Percentiles rank a stretch among this genome's conserved stretches.
Conservation (phyloP, 2,329 filamentous ascomycete genomes). For the Pseudohalonectria lignicola region DNA sequence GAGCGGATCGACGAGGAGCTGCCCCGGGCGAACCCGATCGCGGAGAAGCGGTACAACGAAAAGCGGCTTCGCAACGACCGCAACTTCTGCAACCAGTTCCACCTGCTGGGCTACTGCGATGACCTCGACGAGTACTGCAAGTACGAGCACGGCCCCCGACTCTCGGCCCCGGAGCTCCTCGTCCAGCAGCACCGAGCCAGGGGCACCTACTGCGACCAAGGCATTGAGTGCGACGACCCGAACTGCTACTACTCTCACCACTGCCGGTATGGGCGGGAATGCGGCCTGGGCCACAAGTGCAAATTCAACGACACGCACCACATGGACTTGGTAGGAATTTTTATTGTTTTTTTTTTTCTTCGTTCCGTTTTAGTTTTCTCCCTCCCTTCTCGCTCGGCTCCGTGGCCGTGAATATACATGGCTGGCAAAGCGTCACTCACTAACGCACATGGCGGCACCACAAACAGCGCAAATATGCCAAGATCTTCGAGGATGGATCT, state of each 20-base stretch:
- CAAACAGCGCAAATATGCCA: background rate
- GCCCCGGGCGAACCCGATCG: conserved; percentile 9
- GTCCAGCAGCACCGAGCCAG: conserved; percentile 11
- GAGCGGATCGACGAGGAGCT: conserved; percentile 20
- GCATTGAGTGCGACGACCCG: conserved; percentile 8
- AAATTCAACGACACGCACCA: conserved; percentile 11
- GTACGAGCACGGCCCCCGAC: conserved; percentile 10
- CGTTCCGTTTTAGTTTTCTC: background rate
- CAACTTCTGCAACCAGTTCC: conserved; percentile 11
- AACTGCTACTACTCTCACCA: conserved; percentile 11
- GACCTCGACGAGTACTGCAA: conserved; percentile 10
- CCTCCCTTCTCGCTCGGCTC: background rate
- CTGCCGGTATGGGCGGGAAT: conserved; percentile 11
- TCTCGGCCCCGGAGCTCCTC: conserved; percentile 7
- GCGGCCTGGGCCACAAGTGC: conserved; percentile 7
- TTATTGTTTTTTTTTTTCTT: too few species aligned
- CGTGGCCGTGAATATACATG: background rate
- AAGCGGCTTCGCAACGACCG: conserved; percentile 8
- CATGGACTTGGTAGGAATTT: conserved; percentile 10
- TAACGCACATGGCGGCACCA: background rate
- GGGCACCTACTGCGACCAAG: conserved; percentile 7
- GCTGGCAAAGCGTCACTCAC: background rate
- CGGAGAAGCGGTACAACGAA: conserved; percentile 5
- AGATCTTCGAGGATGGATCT: conserved; percentile 2
- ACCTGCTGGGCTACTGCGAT: conserved; percentile 9